Percentiles rank a stretch among this genome's conserved stretches.
phyloP scores from a whole-genome alignment of 2,329 filamentous ascomycete species.

The Colletotrichum trifolii region DNA sequence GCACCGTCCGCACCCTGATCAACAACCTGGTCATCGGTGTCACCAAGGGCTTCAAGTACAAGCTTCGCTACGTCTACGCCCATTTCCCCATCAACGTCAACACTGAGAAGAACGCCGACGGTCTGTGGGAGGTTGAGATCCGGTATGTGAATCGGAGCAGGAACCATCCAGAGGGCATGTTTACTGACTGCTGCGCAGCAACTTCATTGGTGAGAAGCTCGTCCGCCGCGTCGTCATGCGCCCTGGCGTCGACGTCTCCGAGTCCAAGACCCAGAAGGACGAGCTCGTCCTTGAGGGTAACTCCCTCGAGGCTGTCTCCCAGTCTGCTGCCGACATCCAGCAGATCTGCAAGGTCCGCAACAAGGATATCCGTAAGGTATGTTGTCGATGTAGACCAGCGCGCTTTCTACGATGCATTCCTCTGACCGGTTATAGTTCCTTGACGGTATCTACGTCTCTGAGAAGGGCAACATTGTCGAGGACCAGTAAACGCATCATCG shows the following conservation, averaged over 20 bases:
- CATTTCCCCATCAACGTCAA: slow-evolving; percentile 99
- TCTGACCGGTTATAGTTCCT: slow-evolving; percentile 78
- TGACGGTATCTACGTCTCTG: slow-evolving; percentile 99
- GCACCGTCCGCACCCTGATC: slow-evolving; percentile 97
- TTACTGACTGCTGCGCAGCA: slow-evolving; percentile 62
- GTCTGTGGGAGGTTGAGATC: slow-evolving; percentile 93
- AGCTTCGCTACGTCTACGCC: slow-evolving; percentile 99
- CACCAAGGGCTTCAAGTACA: slow-evolving; percentile 99
- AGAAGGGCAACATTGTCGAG: slow-evolving; percentile 94
- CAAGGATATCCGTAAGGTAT: slow-evolving; percentile 99
- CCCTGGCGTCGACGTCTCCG: slow-evolving; percentile 88
- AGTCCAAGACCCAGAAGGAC: slow-evolving; percentile 95
- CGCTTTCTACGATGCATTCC: background rate
- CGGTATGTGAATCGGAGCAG: slow-evolving; percentile 67
- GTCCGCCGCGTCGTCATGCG: slow-evolving; percentile 92
- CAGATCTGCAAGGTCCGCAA: slow-evolving; percentile 99
- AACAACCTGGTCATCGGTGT: slow-evolving; percentile 99
- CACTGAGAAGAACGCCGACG: slow-evolving; percentile 94
- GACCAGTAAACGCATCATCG: slow-evolving; percentile 59
- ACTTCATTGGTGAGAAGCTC: slow-evolving; percentile 99
- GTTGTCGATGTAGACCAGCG: slow-evolving; percentile 39
- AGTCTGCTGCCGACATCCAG: slow-evolving; percentile 99
- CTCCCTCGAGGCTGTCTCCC: slow-evolving; percentile 96
- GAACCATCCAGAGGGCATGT: background rate
- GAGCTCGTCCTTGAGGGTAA: slow-evolving; percentile 94